Base-by-base conservation (phyloP, 306 rosid species). In the Cajanus cajan region DNA sequence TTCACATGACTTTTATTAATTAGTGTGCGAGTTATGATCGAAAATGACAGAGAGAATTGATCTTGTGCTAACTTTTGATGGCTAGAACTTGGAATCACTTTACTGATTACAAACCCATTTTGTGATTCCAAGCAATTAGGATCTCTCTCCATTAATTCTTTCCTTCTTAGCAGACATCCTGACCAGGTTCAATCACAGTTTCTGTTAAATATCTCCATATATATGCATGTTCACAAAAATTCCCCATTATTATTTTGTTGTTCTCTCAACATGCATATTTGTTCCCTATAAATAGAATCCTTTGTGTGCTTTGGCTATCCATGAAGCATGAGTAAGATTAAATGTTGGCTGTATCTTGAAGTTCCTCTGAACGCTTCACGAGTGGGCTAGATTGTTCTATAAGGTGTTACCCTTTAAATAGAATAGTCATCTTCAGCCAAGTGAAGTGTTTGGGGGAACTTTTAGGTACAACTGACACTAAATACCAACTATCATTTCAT, bases 381-480 rank as follows among this genome's bases (percentile, higher is more conserved):
- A 2, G 41, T 31, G 22, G 31, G 31, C 31, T 28, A 3, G 31
- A 28, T 28, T 28, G 31, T 24, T 24, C 33, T 24, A 13, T 57
- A 10, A 4, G 64, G 36, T 24, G 5, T 57, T 57, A 5, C 47
- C 47, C 14, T 41, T 41, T 12, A 57, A 0, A 59, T 59, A 59
- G 40, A 59, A 57, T 22, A 57, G 16, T 57, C 36, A 3, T 59
- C 11, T 28, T 59, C 19, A 59, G 0, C 13, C 4, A 33, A 31
- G 68, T 61, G 68, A 61, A 61, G 68, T 61, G 68, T 61, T 61
- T 61, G 68, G 43, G 68, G 68, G 43, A 61, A 61, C 68, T 61
- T 61, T 61, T 61, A 2, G 68, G 6, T 7, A 15, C 43, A 61
- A 28, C 43, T 33, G 14, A 61, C 68, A 61, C 43, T 61, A 13